These are phyloP conservation scores for Ceratobasidium sp. DNA, from an alignment of 1,284 basidiomycete species.

Conservation along the genomic window DNA sequence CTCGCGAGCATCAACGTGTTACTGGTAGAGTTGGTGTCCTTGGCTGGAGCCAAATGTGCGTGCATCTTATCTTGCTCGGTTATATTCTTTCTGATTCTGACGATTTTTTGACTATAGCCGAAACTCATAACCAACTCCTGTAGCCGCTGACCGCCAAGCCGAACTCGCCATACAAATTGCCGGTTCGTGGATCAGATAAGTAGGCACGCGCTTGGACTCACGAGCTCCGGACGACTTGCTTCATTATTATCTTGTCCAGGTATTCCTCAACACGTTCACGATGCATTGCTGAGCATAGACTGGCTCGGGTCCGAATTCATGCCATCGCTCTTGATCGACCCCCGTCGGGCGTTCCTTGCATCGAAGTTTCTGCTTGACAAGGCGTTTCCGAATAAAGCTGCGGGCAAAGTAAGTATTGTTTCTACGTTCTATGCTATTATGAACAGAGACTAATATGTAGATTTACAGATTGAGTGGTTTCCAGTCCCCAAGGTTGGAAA, in stretches of 20 bases:
- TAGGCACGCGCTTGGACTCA: constrained; percentile 6
- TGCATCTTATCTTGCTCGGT: not conserved
- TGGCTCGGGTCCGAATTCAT: constrained; percentile 16
- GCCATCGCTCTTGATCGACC: constrained; percentile 77
- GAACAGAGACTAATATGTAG: not conserved
- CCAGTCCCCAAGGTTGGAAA: constrained; percentile 79
- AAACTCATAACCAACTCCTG: constrained; percentile 17
- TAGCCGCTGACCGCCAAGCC: constrained; percentile 22
- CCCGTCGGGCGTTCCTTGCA: constrained; percentile 88
- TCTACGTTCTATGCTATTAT: not conserved
- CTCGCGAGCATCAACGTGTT: constrained; percentile 45
- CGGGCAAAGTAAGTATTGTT: constrained; percentile 76
- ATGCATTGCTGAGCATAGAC: not conserved
- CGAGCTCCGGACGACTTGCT: not conserved
- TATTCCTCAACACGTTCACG: constrained; percentile 20
- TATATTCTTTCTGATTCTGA: too few relatives aligned
- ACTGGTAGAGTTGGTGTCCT: constrained; percentile 38
- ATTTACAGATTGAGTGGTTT: constrained; percentile 69
- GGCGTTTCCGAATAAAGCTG: constrained; percentile 86
- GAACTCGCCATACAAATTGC: not conserved
- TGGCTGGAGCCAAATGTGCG: constrained; percentile 24
- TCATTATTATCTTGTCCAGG: not conserved
- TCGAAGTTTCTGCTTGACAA: constrained; percentile 94
- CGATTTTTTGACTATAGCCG: not conserved
- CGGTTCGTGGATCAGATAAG: constrained; percentile 30